A percentile compares a stretch with the other conserved stretches of the same genome.
phyloP scores from a whole-genome alignment of 1,139 yeast genomes.

The Suhomyces wounanorum region DNA sequence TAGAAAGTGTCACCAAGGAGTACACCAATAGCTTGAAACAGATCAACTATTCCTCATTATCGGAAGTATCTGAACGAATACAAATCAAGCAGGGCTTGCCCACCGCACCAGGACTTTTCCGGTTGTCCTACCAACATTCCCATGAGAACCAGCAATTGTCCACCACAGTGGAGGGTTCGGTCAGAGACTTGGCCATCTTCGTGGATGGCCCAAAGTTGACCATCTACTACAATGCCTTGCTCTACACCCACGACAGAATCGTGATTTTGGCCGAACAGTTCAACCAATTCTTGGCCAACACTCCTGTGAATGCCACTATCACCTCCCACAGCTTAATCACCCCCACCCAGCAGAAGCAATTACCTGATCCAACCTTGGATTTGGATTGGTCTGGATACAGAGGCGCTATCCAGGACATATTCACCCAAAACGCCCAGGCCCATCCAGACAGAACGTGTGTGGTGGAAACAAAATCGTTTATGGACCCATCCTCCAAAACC shows the following conservation, averaged over 20 bases:
- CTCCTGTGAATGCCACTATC: slow-evolving; percentile 43
- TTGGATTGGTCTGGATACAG: slow-evolving; percentile 89
- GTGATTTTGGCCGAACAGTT: slow-evolving; percentile 74
- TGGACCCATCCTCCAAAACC: slow-evolving; percentile 55
- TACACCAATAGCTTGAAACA: slow-evolving; percentile 41
- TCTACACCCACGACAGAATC: slow-evolving; percentile 73
- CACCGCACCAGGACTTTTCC: slow-evolving; percentile 62
- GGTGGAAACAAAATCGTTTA: slow-evolving; percentile 80
- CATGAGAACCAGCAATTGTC: slow-evolving; percentile 44
- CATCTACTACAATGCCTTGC: slow-evolving; percentile 71
- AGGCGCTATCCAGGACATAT: slow-evolving; percentile 96
- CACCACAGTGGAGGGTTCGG: slow-evolving; percentile 53
- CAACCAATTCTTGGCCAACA: slow-evolving; percentile 47
- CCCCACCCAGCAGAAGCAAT: slow-evolving; percentile 50
- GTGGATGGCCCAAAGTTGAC: slow-evolving; percentile 31
- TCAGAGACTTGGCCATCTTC: slow-evolving; percentile 65
- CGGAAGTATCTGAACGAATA: slow-evolving; percentile 56
- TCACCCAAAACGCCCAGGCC: slow-evolving; percentile 76
- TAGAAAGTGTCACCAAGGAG: slow-evolving; percentile 44
- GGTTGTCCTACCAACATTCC: slow-evolving; percentile 62
- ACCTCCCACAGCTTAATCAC: slow-evolving; percentile 73
- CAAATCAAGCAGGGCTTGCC: slow-evolving; percentile 53
- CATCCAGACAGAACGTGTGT: slow-evolving; percentile 89
- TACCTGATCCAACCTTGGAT: slow-evolving; percentile 88
- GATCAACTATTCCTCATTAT: slow-evolving; percentile 49